A percentile compares a stretch with the other conserved stretches of the same genome.
These are phyloP conservation scores for Metschnikowia orientalis DNA, from an alignment of 805 yeast species.

Conservation along the genomic window DNA sequence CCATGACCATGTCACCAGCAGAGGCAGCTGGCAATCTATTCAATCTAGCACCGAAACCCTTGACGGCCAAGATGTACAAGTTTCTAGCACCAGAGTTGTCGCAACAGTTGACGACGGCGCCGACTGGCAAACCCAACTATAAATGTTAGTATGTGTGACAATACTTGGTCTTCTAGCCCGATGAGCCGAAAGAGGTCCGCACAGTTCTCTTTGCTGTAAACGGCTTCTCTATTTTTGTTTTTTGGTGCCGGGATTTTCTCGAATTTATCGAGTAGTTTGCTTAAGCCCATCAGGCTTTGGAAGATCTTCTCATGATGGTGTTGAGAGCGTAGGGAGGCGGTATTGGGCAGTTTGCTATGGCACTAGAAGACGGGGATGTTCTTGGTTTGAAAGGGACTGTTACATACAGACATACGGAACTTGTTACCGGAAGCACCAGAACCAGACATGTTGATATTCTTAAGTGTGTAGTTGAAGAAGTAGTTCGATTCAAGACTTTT, in stretches of 20 bases:
- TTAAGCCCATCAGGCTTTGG: neutral
- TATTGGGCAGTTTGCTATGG: too few relatives aligned
- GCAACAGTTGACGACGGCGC: constrained; percentile 99
- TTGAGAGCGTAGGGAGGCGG: too few relatives aligned
- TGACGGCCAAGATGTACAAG: constrained; percentile 97
- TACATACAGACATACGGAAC: constrained; percentile 98
- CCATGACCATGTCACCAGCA: constrained; percentile 99
- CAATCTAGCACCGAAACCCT: constrained; percentile 99
- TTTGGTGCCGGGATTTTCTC: too few relatives aligned
- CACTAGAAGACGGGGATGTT: too few relatives aligned
- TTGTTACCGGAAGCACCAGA: constrained; percentile 99
- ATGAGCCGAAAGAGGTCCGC: too few relatives aligned
- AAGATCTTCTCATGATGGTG: too few relatives aligned
- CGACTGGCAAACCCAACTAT: constrained; percentile 97
- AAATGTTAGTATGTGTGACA: constrained; percentile 29
- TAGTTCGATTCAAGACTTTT: constrained; percentile 14
- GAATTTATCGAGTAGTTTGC: too few relatives aligned
- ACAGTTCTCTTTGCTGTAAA: too few relatives aligned
- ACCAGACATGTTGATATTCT: constrained; percentile 61
- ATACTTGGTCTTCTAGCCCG: too few relatives aligned
- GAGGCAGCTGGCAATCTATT: constrained; percentile 99
- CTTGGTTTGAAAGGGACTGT: constrained; percentile 8
- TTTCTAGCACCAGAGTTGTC: constrained; percentile 99
- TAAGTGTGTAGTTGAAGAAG: constrained; percentile 19
- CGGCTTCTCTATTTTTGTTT: too few relatives aligned